Conservation (phyloP, 2,329 filamentous ascomycete species). For the Hypocreales sp. region DNA sequence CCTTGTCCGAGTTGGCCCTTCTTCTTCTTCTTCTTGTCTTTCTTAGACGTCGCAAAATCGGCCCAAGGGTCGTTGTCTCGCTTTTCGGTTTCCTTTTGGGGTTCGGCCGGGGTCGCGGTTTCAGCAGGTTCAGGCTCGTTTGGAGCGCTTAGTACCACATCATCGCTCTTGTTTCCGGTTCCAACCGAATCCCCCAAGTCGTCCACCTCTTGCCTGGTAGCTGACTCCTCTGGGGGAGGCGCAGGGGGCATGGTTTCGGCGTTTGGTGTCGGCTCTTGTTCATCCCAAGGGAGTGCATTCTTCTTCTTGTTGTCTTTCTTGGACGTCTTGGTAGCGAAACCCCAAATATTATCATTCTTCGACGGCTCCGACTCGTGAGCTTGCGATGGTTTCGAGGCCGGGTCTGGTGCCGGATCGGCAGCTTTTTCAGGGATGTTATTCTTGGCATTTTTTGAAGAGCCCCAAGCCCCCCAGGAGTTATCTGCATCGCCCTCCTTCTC, state of each 20-base stretch:
- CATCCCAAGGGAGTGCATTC: too few relatives aligned
- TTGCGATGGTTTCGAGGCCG: constrained; percentile 8
- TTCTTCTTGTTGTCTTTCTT: constrained; percentile 16
- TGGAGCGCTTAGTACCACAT: too few relatives aligned
- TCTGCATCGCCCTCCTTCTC: constrained; percentile 14
- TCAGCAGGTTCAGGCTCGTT: too few relatives aligned
- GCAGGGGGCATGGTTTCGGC: too few relatives aligned
- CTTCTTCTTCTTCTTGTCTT: constrained; percentile 14
- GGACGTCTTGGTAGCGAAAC: constrained; percentile 3
- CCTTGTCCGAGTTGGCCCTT: constrained; percentile 8
- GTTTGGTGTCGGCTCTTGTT: too few relatives aligned
- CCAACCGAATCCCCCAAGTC: too few relatives aligned
- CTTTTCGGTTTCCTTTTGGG: too few relatives aligned
- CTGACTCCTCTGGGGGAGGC: too few relatives aligned
- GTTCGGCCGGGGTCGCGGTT: too few relatives aligned
- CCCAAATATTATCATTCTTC: background rate
- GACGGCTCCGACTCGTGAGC: constrained; percentile 7
- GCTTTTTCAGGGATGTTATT: too few relatives aligned
- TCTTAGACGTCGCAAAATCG: constrained; percentile 1
- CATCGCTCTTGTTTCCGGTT: too few relatives aligned
- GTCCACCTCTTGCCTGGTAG: too few relatives aligned
- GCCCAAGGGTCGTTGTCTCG: background rate
- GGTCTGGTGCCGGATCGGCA: constrained; percentile 7
- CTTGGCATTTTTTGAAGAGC: constrained; percentile 14
- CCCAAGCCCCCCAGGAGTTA: constrained; percentile 17